Conservation (phyloP, 2,329 filamentous ascomycete species). For the Leptodontidium sp. region DNA sequence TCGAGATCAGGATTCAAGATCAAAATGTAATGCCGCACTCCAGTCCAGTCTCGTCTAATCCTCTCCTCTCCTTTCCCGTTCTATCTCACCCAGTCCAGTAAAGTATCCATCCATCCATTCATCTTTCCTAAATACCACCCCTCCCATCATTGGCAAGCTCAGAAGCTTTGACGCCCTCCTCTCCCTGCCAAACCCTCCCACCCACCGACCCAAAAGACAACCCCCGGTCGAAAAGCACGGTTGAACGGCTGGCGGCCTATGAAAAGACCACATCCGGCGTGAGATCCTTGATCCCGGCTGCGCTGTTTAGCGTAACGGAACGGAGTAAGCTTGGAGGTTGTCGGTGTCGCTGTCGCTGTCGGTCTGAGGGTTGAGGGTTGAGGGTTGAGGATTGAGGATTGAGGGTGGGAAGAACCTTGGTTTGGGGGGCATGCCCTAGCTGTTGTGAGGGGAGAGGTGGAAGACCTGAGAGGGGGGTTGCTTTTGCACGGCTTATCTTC, state of each 20-base stretch:
- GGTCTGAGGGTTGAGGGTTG: slow-evolving; percentile 8
- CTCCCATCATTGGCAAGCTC: slow-evolving; percentile 16
- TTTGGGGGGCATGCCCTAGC: too few species aligned
- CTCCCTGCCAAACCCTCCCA: not conserved
- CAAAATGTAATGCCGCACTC: not conserved
- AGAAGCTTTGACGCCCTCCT: slow-evolving; percentile 26
- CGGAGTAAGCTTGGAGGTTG: slow-evolving; percentile 31
- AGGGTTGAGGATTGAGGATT: not conserved
- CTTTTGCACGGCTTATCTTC: slow-evolving; percentile 6
- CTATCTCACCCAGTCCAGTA: not conserved
- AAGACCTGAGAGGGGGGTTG: slow-evolving; percentile 1
- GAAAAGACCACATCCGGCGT: not conserved
- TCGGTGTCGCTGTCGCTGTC: slow-evolving; percentile 26
- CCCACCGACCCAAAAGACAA: too few species aligned
- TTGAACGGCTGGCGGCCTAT: not conserved
- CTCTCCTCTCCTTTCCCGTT: too few species aligned
- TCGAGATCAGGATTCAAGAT: not conserved
- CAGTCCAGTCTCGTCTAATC: not conserved
- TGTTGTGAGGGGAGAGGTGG: too few species aligned
- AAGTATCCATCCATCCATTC: not conserved
- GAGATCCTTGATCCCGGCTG: too few species aligned
- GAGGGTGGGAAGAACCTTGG: too few species aligned
- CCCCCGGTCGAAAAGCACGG: too few species aligned
- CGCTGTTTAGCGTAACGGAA: too few species aligned
- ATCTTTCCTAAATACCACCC: slow-evolving; percentile 5